These are phyloP conservation scores for Boletus tomentosulus DNA, from an alignment of 768 basidiomycete species.

Conservation along the genomic window DNA sequence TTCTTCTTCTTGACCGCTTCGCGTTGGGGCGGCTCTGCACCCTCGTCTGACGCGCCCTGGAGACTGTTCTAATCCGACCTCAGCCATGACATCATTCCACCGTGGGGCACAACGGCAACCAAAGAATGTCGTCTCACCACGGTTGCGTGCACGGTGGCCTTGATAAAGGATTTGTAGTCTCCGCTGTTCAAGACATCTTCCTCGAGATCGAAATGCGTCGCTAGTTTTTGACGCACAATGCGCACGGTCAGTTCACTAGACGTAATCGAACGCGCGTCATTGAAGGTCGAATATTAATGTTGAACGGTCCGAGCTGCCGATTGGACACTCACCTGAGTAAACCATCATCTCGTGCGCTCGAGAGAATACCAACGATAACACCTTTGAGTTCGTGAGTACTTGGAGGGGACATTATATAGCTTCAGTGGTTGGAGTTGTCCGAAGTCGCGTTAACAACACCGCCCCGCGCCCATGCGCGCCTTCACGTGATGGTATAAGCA, in stretches of 20 bases:
- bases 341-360: constrained; percentile 19
- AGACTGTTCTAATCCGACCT: constrained; percentile 8
- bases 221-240: constrained; percentile 48
- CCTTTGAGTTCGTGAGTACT: constrained; percentile 12
- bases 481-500: constrained; percentile 12
- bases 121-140: constrained; percentile 8
- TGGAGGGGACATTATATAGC: constrained; percentile 12
- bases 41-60: constrained; percentile 3
- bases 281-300: not conserved
- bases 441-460: not conserved
- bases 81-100: not conserved
- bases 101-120: not conserved
- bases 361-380: constrained; percentile 19
- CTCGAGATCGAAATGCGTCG: constrained; percentile 42
- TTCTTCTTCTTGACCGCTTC: constrained; percentile 11
- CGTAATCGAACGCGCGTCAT: not conserved
- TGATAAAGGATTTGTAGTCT: constrained; percentile 46
- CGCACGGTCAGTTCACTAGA: constrained; percentile 41
- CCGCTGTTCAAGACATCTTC: constrained; percentile 39
- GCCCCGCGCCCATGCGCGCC: no score
- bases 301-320: not conserved
- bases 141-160: constrained; percentile 22
- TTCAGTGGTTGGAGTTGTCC: not conserved
- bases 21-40: not conserved
- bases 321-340: constrained; percentile 14